Percentiles rank a stretch among this genome's conserved stretches.
Conservation (phyloP, 768 basidiomycete species). For the Amanita rubescens region DNA sequence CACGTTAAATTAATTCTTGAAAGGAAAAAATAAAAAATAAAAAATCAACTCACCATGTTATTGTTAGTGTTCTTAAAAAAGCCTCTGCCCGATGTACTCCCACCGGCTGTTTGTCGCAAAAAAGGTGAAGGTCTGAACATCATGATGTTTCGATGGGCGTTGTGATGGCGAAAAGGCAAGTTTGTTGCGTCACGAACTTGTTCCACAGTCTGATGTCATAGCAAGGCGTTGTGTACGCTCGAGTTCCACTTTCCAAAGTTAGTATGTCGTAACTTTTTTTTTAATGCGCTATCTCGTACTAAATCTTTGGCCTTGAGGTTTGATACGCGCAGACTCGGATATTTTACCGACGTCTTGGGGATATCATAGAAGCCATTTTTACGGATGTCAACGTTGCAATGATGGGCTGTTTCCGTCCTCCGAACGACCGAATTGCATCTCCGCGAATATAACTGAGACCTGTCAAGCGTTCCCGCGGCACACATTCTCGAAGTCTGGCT, state of each 20-base stretch:
- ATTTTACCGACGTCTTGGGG: neutral
- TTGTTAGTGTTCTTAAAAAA: conserved; percentile 6
- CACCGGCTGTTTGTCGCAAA: conserved; percentile 4
- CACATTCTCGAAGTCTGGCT: neutral
- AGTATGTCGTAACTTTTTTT: neutral
- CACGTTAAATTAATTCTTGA: neutral
- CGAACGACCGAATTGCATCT: neutral
- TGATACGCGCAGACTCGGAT: neutral
- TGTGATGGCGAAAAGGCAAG: neutral
- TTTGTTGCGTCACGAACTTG: neutral
- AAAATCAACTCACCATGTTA: conserved; percentile 2
- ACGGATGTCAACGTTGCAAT: neutral
- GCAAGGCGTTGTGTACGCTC: neutral
- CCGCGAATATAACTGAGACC: neutral
- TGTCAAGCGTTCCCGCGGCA: neutral
- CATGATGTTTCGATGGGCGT: neutral
- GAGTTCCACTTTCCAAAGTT: neutral
- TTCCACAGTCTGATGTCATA: neutral
- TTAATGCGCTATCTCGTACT: neutral
- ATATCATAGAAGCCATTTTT: neutral
- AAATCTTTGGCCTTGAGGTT: neutral
- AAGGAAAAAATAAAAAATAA: too few species aligned
- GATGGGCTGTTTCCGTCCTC: neutral
- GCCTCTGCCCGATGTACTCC: neutral
- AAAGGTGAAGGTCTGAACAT: conserved; percentile 6